These are phyloP conservation scores for Colletotrichum simmondsii DNA, from an alignment of 2,329 filamentous ascomycete species.

Conservation along the genomic window DNA sequence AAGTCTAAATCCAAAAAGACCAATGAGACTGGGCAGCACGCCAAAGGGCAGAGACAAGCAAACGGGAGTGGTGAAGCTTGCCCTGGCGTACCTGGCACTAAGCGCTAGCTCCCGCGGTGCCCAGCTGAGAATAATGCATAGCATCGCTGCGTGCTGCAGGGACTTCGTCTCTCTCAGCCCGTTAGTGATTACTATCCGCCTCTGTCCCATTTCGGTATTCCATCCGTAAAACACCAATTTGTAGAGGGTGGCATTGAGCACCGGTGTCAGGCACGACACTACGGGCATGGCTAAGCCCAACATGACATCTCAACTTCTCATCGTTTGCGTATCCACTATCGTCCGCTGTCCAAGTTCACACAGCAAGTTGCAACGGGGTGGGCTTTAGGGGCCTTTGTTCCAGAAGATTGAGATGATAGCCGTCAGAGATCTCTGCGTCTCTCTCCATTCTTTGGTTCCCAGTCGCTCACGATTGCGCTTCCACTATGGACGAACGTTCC, in stretches of 20 bases:
- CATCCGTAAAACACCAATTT: neutral
- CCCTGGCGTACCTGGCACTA: constrained; percentile 32
- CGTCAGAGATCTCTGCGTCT: constrained; percentile 14
- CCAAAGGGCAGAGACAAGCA: neutral
- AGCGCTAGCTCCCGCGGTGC: constrained; percentile 21
- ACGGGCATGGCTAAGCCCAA: neutral
- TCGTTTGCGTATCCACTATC: constrained; percentile 13
- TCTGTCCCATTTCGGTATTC: neutral
- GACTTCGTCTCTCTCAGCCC: neutral
- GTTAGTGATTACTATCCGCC: neutral
- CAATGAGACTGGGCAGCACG: neutral
- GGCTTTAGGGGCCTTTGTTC: constrained; percentile 15
- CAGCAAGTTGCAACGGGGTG: constrained; percentile 10
- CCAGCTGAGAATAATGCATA: neutral
- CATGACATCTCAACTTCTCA: constrained; percentile 27
- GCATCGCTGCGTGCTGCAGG: constrained; percentile 27
- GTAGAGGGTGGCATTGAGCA: neutral
- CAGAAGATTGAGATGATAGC: constrained; percentile 31
- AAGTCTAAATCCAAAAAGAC: neutral
- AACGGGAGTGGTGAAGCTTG: constrained; percentile 23
- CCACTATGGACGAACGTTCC: constrained; percentile 18
- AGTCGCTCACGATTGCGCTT: neutral
- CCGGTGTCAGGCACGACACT: neutral
- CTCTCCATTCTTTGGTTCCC: neutral
- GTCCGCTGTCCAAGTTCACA: constrained; percentile 11